Base-by-base conservation (phyloP, 305 asterid species). In the Fraxinus ornus region DNA sequence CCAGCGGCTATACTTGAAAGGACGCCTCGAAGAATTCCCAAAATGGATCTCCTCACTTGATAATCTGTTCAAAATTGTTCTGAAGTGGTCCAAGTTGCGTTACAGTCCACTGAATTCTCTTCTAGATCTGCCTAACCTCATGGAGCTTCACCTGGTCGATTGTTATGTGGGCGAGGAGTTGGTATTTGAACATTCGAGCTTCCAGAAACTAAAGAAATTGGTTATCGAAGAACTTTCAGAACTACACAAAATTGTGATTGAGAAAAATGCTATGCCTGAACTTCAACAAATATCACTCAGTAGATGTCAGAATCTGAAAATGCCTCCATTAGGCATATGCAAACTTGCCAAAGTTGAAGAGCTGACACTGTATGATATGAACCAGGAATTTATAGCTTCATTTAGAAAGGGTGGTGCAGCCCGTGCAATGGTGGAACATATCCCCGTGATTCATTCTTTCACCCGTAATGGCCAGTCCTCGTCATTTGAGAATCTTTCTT, bases 1-100 rank as follows among this genome's bases (percentile, higher is more conserved):
- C 32, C 80, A 85, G 79, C 86, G 84, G 15, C 87, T 90, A 0
- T 85, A 85, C 84, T 73, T 90, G 77, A 88, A 83, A 57, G 93
- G 93, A 21, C 82, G 64, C 3, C 17, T 90, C 32, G 26, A 5
- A 4, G 32, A 10, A 36, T 2, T 87, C 37, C 93, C 90, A 0
- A 2, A 13, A 0, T 88, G 90, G 91, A 83, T 88, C 10, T 33
- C 84, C 5, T 64, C 78, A 0, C 91, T 90, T 13, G 2, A 41
- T 6, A 78, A 79, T 74, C 80, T 90, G 70, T 28, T 5, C 39
- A 77, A 73, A 78, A 74, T 90, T 22, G 19, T 72, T 13, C 79
- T 90, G n/a, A 79, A 77, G 78, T 88, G 90, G 89, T 85, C 90
- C 13, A 74, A 64, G 72, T 3, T 86, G 84, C 15, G 39, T 7